These are phyloP conservation scores for Scleromitrula shiraiana DNA, from an alignment of 2,329 filamentous ascomycete genomes.

Conservation along the genomic window DNA sequence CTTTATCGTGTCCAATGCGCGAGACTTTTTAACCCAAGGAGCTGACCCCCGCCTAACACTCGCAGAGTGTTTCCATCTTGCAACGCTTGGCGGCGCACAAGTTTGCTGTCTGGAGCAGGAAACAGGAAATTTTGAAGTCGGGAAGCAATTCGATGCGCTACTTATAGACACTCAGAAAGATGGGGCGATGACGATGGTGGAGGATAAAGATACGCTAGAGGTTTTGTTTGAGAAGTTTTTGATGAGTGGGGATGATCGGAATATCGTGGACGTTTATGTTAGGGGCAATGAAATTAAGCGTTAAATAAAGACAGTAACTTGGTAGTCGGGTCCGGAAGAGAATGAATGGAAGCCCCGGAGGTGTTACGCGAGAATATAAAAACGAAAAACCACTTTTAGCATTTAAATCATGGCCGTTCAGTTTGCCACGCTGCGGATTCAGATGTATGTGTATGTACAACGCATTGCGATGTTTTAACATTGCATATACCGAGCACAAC, in stretches of 20 bases:
- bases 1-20: conserved; percentile 41
- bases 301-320: neutral
- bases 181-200: conserved; percentile 10
- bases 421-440: no score
- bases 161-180: conserved; percentile 69
- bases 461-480: no score
- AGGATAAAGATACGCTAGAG: conserved; percentile 9
- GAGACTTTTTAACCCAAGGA: conserved; percentile 35
- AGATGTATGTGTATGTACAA: no score
- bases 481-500: no score
- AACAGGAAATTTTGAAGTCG: conserved; percentile 73
- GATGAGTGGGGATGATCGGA: conserved; percentile 83
- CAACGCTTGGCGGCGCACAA: conserved; percentile 41
- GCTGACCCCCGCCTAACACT: conserved; percentile 20
- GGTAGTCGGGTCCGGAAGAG: neutral
- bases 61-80: conserved; percentile 37
- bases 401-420: no score
- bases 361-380: neutral
- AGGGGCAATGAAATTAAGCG: conserved; percentile 42
- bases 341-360: neutral
- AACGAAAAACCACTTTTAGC: no score
- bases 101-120: conserved; percentile 49
- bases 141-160: conserved; percentile 85
- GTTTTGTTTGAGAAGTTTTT: conserved; percentile 72
- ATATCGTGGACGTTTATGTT: conserved; percentile 82